These are phyloP conservation scores for Aureobasidium sp. DNA, from an alignment of 2,329 filamentous ascomycete species.

Conservation along the genomic window DNA sequence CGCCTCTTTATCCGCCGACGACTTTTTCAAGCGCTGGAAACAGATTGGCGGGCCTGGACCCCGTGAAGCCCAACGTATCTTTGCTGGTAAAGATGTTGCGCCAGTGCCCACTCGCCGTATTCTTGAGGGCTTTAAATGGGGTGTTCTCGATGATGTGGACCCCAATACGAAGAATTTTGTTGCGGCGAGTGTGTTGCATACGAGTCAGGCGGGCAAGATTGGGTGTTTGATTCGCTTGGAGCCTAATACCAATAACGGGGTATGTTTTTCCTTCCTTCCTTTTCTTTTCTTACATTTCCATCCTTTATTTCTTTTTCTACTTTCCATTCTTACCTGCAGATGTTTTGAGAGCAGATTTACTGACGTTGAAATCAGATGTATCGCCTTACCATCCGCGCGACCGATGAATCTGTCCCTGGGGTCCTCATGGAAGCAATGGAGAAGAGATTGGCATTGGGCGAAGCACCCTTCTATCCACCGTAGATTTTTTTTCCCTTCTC, in stretches of 20 bases:
- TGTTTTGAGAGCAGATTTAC: too few species aligned
- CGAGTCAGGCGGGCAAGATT: constrained; percentile 72
- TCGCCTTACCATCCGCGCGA: constrained; percentile 86
- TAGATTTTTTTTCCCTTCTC: background rate
- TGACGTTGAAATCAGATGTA: constrained; percentile 62
- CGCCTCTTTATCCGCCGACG: constrained; percentile 75
- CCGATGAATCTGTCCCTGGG: constrained; percentile 79
- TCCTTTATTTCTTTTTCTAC: too few species aligned
- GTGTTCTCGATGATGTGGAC: constrained; percentile 76
- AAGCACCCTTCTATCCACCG: constrained; percentile 14
- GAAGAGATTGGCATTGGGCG: constrained; percentile 54
- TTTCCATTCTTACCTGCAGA: background rate
- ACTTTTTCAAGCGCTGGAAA: constrained; percentile 99
- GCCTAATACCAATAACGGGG: constrained; percentile 87
- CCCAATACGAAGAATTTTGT: constrained; percentile 92
- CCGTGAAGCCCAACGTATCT: constrained; percentile 82
- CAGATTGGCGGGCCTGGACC: constrained; percentile 79
- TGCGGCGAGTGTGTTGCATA: constrained; percentile 80
- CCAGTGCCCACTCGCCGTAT: constrained; percentile 64
- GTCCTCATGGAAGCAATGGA: constrained; percentile 82
- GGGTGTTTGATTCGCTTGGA: constrained; percentile 89
- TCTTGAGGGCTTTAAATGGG: constrained; percentile 84
- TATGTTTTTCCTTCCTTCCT: constrained; percentile 41
- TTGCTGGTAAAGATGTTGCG: constrained; percentile 61
- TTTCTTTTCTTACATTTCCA: too few species aligned